A percentile compares a stretch with the other conserved stretches of the same genome.
Conservation (phyloP, 2,329 filamentous ascomycete species). For the Beauveria sp. region DNA sequence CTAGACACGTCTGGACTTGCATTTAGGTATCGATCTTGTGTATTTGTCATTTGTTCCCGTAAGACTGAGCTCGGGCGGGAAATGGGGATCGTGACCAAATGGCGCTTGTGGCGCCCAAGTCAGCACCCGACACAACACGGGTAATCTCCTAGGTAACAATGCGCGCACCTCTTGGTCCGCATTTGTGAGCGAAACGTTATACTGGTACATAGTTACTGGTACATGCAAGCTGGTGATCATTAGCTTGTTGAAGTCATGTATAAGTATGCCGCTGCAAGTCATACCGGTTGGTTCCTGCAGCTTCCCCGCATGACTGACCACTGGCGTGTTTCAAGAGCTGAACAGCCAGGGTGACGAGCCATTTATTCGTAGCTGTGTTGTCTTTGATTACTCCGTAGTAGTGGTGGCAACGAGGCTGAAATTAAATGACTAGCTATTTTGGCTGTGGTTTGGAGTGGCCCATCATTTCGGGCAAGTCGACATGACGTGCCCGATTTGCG, state of each 20-base stretch:
- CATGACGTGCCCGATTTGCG: background rate
- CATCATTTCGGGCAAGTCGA: background rate
- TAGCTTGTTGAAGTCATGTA: background rate
- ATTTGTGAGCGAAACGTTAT: background rate
- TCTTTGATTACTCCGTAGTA: background rate
- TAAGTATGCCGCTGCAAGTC: background rate
- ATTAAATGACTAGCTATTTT: background rate
- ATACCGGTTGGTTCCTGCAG: background rate
- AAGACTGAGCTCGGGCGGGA: too few relatives aligned
- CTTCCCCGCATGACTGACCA: background rate
- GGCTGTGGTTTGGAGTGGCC: background rate
- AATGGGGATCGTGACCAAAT: too few relatives aligned
- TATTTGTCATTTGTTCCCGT: too few relatives aligned
- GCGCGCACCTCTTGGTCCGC: background rate
- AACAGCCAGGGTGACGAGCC: background rate
- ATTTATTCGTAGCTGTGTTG: background rate
- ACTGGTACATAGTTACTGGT: background rate
- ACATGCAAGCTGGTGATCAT: background rate
- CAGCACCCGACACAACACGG: background rate
- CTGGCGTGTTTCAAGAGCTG: conserved; percentile 7
- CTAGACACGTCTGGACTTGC: too few relatives aligned
- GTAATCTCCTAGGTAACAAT: too few relatives aligned
- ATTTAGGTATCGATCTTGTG: too few relatives aligned
- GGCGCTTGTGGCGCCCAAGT: background rate
- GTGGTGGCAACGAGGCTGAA: background rate